These are phyloP conservation scores for Termitomyces sp. DNA, from an alignment of 768 basidiomycete genomes.

Conservation along the genomic window DNA sequence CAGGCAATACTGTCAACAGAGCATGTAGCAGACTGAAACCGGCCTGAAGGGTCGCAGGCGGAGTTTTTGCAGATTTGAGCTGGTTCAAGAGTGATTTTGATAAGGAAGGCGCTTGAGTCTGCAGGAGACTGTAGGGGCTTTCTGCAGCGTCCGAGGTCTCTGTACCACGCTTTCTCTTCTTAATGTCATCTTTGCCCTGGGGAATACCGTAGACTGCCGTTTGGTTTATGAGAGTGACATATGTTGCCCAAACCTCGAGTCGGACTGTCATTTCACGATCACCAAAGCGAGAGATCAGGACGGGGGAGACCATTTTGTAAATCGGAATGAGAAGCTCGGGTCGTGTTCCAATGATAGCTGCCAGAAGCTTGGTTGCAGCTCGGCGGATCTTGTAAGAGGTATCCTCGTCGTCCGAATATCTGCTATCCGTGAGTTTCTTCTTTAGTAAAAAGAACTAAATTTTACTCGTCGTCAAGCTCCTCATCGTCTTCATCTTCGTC, in stretches of 20 bases:
- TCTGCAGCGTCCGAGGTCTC: conserved; percentile 75
- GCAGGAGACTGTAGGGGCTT: conserved; percentile 68
- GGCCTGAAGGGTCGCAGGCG: conserved; percentile 75
- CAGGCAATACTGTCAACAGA: conserved; percentile 77
- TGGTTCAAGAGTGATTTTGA: conserved; percentile 84
- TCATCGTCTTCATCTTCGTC: conserved; percentile 79
- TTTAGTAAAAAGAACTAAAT: conserved; percentile 7
- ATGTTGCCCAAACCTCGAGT: conserved; percentile 89
- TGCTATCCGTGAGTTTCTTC: conserved; percentile 24
- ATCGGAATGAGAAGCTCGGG: conserved; percentile 79
- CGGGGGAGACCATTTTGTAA: conserved; percentile 83
- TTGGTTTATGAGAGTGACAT: conserved; percentile 77
- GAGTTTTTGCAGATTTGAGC: conserved; percentile 76
- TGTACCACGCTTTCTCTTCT: conserved; percentile 76
- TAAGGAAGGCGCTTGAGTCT: conserved; percentile 70
- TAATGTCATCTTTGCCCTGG: conserved; percentile 47
- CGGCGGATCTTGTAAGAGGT: conserved; percentile 97
- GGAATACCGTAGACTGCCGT: conserved; percentile 72
- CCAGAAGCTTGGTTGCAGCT: conserved; percentile 85
- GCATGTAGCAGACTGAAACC: conserved; percentile 78
- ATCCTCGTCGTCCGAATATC: conserved; percentile 97
- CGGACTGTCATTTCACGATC: conserved; percentile 96
- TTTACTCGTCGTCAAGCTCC: conserved; percentile 77
- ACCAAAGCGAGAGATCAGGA: conserved; percentile 86
- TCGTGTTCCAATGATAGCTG: conserved; percentile 83